phyloP scores from a whole-genome alignment of 805 yeast species.

The Starmerella floris region DNA sequence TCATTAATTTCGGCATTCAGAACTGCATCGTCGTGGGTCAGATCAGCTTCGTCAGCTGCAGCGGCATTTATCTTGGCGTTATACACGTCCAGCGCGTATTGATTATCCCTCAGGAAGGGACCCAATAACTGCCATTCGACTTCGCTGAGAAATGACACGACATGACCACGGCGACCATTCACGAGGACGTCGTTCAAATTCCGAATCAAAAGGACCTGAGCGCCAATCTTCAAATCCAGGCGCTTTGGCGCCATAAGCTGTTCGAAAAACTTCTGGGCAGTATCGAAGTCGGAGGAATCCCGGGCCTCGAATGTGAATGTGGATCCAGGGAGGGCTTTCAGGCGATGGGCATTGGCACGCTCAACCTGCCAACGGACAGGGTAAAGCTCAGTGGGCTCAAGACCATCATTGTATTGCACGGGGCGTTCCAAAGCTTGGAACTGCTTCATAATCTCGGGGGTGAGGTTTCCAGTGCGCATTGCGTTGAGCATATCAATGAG shows the following conservation, averaged over 20 bases:
- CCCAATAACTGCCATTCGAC: conserved; percentile 11
- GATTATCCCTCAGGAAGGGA: conserved; percentile 4
- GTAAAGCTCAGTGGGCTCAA: conserved; percentile 77
- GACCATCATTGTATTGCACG: conserved; percentile 50
- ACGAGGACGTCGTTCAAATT: conserved; percentile 58
- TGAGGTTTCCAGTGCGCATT: conserved; percentile 58
- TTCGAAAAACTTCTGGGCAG: conserved; percentile 33
- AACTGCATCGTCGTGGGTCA: neutral
- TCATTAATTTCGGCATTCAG: conserved; percentile 8
- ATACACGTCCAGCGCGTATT: conserved; percentile 13
- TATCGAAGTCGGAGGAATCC: conserved; percentile 30
- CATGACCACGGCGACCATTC: conserved; percentile 79
- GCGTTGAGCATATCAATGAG: conserved; percentile 70
- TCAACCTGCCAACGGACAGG: conserved; percentile 79
- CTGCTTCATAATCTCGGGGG: conserved; percentile 34
- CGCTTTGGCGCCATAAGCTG: conserved; percentile 57
- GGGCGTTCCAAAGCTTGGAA: conserved; percentile 44
- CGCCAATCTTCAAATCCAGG: conserved; percentile 59
- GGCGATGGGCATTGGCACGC: conserved; percentile 46
- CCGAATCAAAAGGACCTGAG: conserved; percentile 82
- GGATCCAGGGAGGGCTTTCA: conserved; percentile 39
- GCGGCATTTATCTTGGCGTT: conserved; percentile 12
- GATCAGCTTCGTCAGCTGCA: neutral
- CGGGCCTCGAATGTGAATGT: conserved; percentile 33
- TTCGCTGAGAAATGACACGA: conserved; percentile 37